Percentiles rank a stretch among this genome's conserved stretches.
These are phyloP conservation scores for Parietichytrium sp. DNA, from an alignment of 108 stramenopile species.

Conservation along the genomic window DNA sequence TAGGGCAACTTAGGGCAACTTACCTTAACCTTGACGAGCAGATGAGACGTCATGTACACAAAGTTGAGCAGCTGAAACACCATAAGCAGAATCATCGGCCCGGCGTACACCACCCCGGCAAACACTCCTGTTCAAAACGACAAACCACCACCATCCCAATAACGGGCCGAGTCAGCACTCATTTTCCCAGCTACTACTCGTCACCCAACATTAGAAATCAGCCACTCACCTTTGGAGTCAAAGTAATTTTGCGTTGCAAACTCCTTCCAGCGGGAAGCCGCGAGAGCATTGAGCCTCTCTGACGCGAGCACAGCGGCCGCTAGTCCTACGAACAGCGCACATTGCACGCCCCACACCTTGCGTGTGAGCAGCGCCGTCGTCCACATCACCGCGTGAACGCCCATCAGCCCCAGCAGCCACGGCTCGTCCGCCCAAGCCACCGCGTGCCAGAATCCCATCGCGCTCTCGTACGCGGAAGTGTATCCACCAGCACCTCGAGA, in stretches of 20 bases:
- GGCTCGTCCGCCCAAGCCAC: constrained; percentile 40
- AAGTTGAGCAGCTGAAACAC: constrained; percentile 72
- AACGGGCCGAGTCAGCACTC: no score
- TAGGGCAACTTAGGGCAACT: no score
- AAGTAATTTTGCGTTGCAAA: constrained; percentile 86
- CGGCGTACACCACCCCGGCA: constrained; percentile 74
- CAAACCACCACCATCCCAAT: no score
- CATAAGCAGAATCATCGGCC: constrained; percentile 70
- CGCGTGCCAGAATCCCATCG: constrained; percentile 24
- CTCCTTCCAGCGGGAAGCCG: constrained; percentile 66
- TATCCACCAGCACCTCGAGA: no score
- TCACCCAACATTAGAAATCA: no score
- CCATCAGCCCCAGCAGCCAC: constrained; percentile 37
- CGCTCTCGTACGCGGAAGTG: not conserved
- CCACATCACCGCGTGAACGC: not conserved
- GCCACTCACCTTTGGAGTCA: constrained; percentile 73
- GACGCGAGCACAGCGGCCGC: constrained; percentile 66
- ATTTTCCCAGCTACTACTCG: no score
- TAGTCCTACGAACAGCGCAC: constrained; percentile 66
- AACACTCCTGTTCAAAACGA: no score
- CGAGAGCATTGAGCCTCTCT: constrained; percentile 67
- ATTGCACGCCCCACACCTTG: not conserved
- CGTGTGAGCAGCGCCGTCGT: not conserved
- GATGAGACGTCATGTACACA: constrained; percentile 66
- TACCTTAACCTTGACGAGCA: constrained; percentile 74